Evolutionary conservation across 495 filamentous ascomycete species (phyloP), one percentile per base, ranked within the genome.

Genomic region (Thozetella sp.): DNA sequence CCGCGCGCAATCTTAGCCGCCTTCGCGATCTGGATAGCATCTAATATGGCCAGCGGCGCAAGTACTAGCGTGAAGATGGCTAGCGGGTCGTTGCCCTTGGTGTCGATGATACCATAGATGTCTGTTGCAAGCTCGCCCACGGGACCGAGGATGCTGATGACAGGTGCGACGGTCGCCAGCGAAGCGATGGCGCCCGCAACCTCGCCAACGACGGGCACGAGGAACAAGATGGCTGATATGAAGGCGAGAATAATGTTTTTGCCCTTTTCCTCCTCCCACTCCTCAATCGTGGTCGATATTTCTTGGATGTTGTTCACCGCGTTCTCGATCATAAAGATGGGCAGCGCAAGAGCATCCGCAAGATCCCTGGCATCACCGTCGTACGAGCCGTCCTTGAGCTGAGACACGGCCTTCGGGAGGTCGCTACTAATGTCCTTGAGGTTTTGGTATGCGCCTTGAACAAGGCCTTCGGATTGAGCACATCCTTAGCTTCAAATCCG

Each of bases 181-280:
- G 48, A 20, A 13, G 37, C 25, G 9, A 51, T 20, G 26, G 55
- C 55, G 46, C 26, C 40, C 2, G 54, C 59, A 25, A 26, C 20
- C 58, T 60, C 22, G 57, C 65, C 25, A 56, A 60, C 11, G 54
- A 67, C 57, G 3, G 65, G 65, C 2, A 67, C 48, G 54, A 67
- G 60, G 53, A 61, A 57, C 19, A 61, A 37, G 43, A 61, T 51
- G 17, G 56, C 56, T 25, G 60, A 59, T 25, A 65, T 25, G 37
- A 67, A 64, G 22, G 56, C 48, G 30, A 65, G 43, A 30, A 65
- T 65, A 11, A 67, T 57, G 24, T 58, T 59, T 22, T 59, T 60
- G 51, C 64, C 57, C 19, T 55, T 52, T 19, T 62, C 53, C 53
- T 60, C 56, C 54, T 62, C 55, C 51, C 55, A 27, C 37, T 62